Evolutionary conservation across 305 asterid genomes (phyloP).

Genomic region (Fraxinus floribunda): DNA sequence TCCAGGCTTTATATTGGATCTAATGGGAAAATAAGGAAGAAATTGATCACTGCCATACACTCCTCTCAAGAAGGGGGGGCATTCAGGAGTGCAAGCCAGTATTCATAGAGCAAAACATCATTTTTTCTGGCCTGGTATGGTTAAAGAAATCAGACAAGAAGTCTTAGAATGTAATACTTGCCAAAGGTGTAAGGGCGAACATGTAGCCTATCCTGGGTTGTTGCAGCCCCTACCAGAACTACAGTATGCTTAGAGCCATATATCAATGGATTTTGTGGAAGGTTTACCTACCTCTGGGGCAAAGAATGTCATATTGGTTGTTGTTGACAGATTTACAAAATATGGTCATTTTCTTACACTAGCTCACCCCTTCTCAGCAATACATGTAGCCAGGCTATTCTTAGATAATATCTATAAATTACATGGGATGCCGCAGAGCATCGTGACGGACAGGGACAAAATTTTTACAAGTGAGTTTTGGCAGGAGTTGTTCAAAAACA

Average conservation of each 20-base stretch:
- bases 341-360: not conserved
- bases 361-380: not conserved
- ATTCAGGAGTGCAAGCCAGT: not conserved
- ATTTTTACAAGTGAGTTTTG: no score
- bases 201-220: not conserved
- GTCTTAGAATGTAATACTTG: not conserved
- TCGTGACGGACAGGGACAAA: not conserved
- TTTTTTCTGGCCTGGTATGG: not conserved
- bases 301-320: not conserved
- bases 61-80: not conserved
- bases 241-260: not conserved
- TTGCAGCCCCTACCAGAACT: not conserved
- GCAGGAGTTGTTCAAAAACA: no score
- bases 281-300: not conserved
- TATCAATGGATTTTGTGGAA: not conserved
- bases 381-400: no score
- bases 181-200: not conserved
- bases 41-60: not conserved
- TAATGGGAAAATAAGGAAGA: not conserved
- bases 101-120: not conserved
- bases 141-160: no score
- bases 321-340: not conserved
- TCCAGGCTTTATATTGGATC: not conserved
- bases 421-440: not conserved
- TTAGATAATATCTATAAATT: not conserved